Conservation (phyloP, 1,284 basidiomycete species). For the Moesziomyces sp. region DNA sequence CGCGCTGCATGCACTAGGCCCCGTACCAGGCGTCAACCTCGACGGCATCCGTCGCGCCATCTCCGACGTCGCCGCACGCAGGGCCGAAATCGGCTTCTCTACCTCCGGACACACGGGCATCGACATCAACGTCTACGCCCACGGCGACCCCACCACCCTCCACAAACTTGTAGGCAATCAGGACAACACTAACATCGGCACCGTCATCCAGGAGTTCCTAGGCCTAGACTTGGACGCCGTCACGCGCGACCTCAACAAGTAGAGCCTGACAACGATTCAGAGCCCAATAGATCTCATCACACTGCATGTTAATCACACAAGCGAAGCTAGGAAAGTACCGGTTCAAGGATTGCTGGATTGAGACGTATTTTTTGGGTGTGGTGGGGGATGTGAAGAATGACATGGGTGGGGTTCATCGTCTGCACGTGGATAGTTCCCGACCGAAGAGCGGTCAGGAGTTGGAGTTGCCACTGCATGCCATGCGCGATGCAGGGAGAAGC, state of each 20-base stretch:
- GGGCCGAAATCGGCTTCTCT: constrained; percentile 69
- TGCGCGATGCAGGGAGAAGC: not conserved
- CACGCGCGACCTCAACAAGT: constrained; percentile 40
- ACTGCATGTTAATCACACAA: too few species aligned
- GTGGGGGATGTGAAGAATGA: not conserved
- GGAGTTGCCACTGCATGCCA: too few species aligned
- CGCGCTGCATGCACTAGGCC: not conserved
- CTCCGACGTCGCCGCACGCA: constrained; percentile 48
- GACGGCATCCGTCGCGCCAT: constrained; percentile 42
- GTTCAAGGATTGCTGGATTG: constrained; percentile 1
- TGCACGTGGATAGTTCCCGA: not conserved
- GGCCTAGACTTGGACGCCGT: constrained; percentile 55
- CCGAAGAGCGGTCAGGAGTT: not conserved
- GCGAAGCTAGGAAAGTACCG: not conserved
- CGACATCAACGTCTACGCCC: constrained; percentile 69
- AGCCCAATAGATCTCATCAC: too few species aligned
- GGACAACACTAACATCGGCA: constrained; percentile 68
- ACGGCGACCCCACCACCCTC: constrained; percentile 48
- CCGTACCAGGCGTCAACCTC: constrained; percentile 38
- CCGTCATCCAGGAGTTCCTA: constrained; percentile 52
- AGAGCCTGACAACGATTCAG: not conserved
- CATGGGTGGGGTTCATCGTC: not conserved
- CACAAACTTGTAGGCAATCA: constrained; percentile 64
- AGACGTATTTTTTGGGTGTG: not conserved
- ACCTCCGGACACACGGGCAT: constrained; percentile 69